Evolutionary conservation across 2,329 filamentous ascomycete genomes (phyloP).

Genomic region (Zalaria obscura): DNA sequence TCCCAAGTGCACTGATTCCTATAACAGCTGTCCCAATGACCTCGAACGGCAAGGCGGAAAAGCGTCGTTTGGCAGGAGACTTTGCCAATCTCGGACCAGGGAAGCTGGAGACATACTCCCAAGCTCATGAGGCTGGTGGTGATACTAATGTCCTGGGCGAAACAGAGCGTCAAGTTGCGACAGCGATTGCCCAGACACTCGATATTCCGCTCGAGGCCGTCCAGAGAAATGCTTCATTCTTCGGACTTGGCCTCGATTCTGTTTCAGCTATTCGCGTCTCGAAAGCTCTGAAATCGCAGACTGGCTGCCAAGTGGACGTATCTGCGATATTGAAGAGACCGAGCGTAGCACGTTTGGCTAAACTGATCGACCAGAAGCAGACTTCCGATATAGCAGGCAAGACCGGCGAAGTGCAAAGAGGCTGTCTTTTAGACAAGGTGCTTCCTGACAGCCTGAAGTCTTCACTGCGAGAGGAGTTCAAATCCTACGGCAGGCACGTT

Average conservation of each 20-base stretch:
- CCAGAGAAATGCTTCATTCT: slow-evolving; percentile 55
- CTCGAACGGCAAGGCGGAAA: slow-evolving; percentile 61
- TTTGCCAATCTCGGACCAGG: slow-evolving; percentile 34
- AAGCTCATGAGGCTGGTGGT: slow-evolving; percentile 16
- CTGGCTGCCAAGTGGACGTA: slow-evolving; percentile 42
- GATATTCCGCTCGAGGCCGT: slow-evolving; percentile 33
- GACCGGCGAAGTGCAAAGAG: too few species aligned
- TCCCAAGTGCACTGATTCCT: slow-evolving; percentile 61
- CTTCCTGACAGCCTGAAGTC: slow-evolving; percentile 1
- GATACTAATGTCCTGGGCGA: slow-evolving; percentile 34
- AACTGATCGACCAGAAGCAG: slow-evolving; percentile 11
- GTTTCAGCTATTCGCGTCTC: slow-evolving; percentile 64
- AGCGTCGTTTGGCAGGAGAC: slow-evolving; percentile 32
- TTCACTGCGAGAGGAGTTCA: slow-evolving; percentile 4
- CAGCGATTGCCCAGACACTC: slow-evolving; percentile 38
- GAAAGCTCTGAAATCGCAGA: slow-evolving; percentile 37
- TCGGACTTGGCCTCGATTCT: slow-evolving; percentile 69
- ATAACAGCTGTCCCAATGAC: slow-evolving; percentile 58
- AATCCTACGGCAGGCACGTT: slow-evolving; percentile 21
- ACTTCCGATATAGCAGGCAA: background rate
- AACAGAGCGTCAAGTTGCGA: slow-evolving; percentile 42
- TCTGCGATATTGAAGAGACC: slow-evolving; percentile 56
- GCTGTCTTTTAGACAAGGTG: slow-evolving; percentile 1
- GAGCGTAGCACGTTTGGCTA: slow-evolving; percentile 47
- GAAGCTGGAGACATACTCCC: slow-evolving; percentile 28